Evolutionary conservation across 768 basidiomycete genomes (phyloP), one percentile per base, ranked within the genome.

Genomic region (Mrakia blollopis): DNA sequence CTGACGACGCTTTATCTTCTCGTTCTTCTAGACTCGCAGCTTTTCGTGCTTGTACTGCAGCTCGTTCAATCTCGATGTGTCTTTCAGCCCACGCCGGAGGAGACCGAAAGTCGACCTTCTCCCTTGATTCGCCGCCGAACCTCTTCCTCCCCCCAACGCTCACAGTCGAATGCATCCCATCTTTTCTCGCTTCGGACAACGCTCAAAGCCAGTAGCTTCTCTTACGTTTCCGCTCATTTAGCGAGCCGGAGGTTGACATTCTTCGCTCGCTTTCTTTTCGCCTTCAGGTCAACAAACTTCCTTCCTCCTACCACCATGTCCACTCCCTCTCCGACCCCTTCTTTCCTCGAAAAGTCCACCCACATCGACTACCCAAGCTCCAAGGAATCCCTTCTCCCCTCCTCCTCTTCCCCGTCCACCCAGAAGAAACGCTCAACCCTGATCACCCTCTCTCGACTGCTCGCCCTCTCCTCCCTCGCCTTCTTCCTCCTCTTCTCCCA

Each of bases 391-490:
- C 44, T 71, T 6, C 69, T 54, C 13, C 44, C 69, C 6, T 71
- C 69, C 1, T 47, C 69, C 14, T 28, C 69, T 5, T 18, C 69
- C 44, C 5, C 68, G 14, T 21, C 41, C 3, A 28, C 47, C n/a
- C 16, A 50, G 25, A 50, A 16, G 47, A 71, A 50, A 50, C 18
- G 47, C 47, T 50, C 25, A 23, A 30, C 6, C n/a, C 30, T 44
- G n/a, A n/a, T 44, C 44, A 10, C 63, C 61, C n/a, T 67, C 28
- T 63, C 73, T 25, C 28, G 44, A 5, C 73, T 74, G 47, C 61
- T 41, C n/a, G 61, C 63, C 11, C 73, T 74, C 44, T 61, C 62
- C 44, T 47, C 63, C 16, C 61, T 74, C 63, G 73, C 61, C 32
- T 23, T 63, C 47, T 74, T 47, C n/a, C 73, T 25, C 44, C 47